Base-by-base conservation (phyloP, 2,329 filamentous ascomycete genomes). In the Calonectria fujianensis region DNA sequence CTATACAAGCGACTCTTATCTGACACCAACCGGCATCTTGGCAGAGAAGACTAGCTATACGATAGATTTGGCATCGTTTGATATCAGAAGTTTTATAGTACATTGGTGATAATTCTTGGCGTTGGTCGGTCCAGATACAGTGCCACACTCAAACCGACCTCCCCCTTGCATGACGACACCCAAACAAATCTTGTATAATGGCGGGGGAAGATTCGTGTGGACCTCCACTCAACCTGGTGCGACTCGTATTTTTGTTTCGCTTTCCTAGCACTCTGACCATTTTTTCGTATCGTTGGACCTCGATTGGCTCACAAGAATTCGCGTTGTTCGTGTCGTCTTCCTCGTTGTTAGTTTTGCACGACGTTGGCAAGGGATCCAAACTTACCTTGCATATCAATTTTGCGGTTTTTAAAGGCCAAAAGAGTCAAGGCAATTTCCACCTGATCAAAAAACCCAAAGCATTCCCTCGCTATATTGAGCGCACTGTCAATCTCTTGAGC, bases 371-470 rank as follows among this genome's bases (percentile, higher is more conserved):
- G 24, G 8, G 32, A 18, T 8, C 3, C 10, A 18, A 5, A 39
- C 0, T 89, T 91, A 69, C 66, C 4, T 48, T 35, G 13, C 1
- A 13, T 14, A 35, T 8, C n/a, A 14, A 27, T 16, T 10, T 54
- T 48, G 24, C 66, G 66, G 18, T 48, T 45, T 16, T 48, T 69
- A 27, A 69, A 69, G 11, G n/a, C 20, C 8, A 69, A 52, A 48
- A 69, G 16, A 3, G 48, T 9, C 16, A 69, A 32, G 16, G 35
- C 50, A 16, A 69, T 59, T 24, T 69, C 37, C 20, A 5, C 2
- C n/a, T 20, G 13, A 4, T 59, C 51, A 59, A 69, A 69, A 0
- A 4, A 7, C 3, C 18, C 18, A 32, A 69, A 69, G 18, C 66
- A 69, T 35, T 59, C 35, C 3, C 16, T 69, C 18, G 66, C 66